These are phyloP conservation scores for Clonostachys rosea DNA, from an alignment of 2,329 filamentous ascomycete genomes.

Conservation along the genomic window DNA sequence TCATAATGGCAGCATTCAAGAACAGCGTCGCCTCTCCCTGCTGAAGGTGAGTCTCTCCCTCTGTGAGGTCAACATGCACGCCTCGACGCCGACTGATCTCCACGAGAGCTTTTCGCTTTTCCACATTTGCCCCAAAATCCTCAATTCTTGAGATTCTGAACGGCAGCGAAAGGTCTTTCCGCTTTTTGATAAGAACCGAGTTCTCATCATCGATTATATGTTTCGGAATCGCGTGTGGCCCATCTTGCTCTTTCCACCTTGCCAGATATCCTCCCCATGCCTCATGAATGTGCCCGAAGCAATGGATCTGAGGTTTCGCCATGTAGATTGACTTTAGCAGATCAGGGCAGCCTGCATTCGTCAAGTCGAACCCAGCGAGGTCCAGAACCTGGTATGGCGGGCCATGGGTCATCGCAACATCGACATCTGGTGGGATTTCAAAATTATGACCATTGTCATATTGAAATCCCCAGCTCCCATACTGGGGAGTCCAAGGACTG, in stretches of 20 bases:
- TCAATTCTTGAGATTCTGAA: too few relatives aligned
- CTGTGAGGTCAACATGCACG: constrained; percentile 28
- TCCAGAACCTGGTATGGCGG: constrained; percentile 49
- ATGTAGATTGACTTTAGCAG: constrained; percentile 39
- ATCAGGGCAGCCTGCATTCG: constrained; percentile 29
- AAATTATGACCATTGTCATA: constrained; percentile 36
- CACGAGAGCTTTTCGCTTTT: constrained; percentile 4
- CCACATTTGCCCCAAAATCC: neutral
- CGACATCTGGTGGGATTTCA: constrained; percentile 22
- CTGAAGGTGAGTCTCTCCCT: constrained; percentile 20
- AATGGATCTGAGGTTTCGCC: constrained; percentile 41
- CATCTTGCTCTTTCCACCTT: constrained; percentile 32
- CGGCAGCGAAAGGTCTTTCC: neutral
- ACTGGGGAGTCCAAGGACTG: constrained; percentile 45
- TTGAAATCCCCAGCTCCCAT: constrained; percentile 43
- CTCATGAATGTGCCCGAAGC: constrained; percentile 57
- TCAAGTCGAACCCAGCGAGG: constrained; percentile 13
- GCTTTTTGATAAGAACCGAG: neutral
- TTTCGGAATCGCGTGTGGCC: neutral
- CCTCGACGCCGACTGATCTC: constrained; percentile 10
- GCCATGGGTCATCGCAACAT: constrained; percentile 51
- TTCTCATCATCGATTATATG: constrained; percentile 33
- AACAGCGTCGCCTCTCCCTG: constrained; percentile 48
- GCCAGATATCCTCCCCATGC: constrained; percentile 52
- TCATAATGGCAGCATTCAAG: constrained; percentile 54